A percentile compares a stretch with the other conserved stretches of the same genome.
phyloP scores from a whole-genome alignment of 208 protist genomes.

The Herpetomonas tarakana region DNA sequence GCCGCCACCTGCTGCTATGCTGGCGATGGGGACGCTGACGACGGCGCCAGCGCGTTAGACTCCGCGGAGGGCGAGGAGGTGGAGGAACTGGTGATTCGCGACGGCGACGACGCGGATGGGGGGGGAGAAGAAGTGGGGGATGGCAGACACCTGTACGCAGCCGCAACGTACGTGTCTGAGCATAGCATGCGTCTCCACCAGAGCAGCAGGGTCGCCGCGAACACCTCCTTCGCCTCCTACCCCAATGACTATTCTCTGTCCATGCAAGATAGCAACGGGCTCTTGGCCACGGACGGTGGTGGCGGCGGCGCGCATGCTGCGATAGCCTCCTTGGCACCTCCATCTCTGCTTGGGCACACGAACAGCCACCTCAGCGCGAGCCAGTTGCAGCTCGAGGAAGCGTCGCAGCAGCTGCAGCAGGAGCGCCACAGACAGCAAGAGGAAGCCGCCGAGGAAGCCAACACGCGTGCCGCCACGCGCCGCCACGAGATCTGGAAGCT shows the following conservation, averaged over 20 bases:
- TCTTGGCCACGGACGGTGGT: not conserved
- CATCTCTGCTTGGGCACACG: no score
- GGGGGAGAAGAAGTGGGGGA: not conserved
- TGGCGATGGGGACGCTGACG: not conserved
- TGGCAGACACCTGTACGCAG: not conserved
- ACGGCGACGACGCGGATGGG: slow-evolving; percentile 3
- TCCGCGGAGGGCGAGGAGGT: slow-evolving; percentile 1
- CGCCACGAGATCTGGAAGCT: slow-evolving; percentile 83
- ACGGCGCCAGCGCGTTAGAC: slow-evolving; percentile 1
- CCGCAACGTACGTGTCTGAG: not conserved
- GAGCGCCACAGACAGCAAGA: slow-evolving; percentile 5
- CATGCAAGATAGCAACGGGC: not conserved
- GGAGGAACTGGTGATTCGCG: slow-evolving; percentile 15
- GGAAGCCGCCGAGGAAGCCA: slow-evolving; percentile 18
- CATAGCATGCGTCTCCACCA: slow-evolving; percentile 1
- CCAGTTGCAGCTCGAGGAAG: slow-evolving; percentile 11
- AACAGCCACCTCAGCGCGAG: slow-evolving; percentile 1
- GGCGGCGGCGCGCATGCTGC: no score
- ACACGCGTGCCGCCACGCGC: slow-evolving; percentile 38
- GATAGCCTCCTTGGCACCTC: no score
- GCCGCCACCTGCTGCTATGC: not conserved
- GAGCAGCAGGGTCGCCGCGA: not conserved
- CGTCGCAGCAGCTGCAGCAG: slow-evolving; percentile 6
- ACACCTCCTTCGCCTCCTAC: not conserved
- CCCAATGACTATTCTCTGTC: not conserved